Conservation (phyloP, 1,284 basidiomycete genomes). For the Trichosporon sp. region DNA sequence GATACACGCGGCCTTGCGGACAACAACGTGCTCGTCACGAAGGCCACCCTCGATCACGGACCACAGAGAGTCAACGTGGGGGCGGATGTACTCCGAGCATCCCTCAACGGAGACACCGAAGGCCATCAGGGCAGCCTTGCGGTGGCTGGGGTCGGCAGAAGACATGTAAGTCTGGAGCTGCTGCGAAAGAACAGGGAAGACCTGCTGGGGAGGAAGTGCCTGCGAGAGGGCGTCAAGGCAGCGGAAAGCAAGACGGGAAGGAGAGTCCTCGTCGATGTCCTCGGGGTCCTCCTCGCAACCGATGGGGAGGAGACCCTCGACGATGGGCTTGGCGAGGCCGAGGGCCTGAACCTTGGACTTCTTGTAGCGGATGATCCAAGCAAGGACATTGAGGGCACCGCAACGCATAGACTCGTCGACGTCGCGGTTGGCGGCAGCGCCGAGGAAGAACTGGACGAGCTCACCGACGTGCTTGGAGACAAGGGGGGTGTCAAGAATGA, state of each 20-base stretch:
- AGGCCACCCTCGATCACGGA: constrained; percentile 88
- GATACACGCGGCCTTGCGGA: constrained; percentile 91
- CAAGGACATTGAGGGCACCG: constrained; percentile 87
- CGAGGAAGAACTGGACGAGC: constrained; percentile 82
- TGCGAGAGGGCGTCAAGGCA: constrained; percentile 93
- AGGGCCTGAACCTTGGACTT: constrained; percentile 90
- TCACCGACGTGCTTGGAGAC: constrained; percentile 83
- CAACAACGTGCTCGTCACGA: constrained; percentile 72
- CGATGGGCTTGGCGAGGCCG: constrained; percentile 76
- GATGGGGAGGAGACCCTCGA: constrained; percentile 89
- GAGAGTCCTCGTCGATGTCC: constrained; percentile 73
- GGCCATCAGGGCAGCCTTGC: constrained; percentile 92
- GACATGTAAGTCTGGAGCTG: constrained; percentile 78
- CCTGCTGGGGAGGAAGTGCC: constrained; percentile 87
- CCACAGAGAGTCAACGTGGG: constrained; percentile 89
- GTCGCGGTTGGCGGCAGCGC: constrained; percentile 71
- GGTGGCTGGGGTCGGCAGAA: constrained; percentile 66
- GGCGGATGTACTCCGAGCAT: constrained; percentile 96
- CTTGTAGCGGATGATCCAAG: constrained; percentile 97
- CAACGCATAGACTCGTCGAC: constrained; percentile 79
- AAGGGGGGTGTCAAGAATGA: constrained; percentile 90
- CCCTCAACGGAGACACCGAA: constrained; percentile 96
- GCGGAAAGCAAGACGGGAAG: constrained; percentile 88
- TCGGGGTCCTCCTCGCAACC: constrained; percentile 82
- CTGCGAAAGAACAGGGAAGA: constrained; percentile 84